Conservation (phyloP, 306 rosid genomes). For the Malus asiatica region DNA sequence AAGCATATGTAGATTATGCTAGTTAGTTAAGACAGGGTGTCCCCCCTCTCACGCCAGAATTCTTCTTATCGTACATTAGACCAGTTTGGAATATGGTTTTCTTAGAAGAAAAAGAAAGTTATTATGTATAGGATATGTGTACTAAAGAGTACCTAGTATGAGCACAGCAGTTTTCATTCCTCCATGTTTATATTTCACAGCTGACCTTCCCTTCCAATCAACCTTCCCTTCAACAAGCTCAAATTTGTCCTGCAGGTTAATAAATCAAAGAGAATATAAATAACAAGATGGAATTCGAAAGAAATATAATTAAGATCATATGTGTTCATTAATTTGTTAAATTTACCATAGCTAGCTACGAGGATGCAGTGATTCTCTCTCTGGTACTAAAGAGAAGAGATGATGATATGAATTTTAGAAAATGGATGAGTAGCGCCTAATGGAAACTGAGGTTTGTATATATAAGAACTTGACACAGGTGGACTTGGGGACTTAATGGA, state of each 20-base stretch:
- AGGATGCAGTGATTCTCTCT: background rate
- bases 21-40: no score
- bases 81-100: background rate
- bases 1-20: no score
- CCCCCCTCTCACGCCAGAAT: no score
- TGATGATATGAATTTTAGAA: background rate
- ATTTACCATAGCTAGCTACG: conserved; percentile 34
- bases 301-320: no score
- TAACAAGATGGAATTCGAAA: background rate
- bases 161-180: conserved; percentile 45
- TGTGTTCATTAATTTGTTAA: background rate
- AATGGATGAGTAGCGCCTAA: conserved; percentile 1
- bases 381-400: background rate
- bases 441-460: conserved; percentile 8
- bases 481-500: background rate
- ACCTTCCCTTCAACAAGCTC: conserved; percentile 65
- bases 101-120: background rate
- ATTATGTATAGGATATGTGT: background rate
- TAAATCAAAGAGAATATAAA: background rate
- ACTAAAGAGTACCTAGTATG: conserved; percentile 38
- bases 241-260: conserved; percentile 37
- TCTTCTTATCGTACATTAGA: no score
- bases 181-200: conserved; percentile 61
- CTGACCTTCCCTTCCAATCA: conserved; percentile 92
- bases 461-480: conserved; percentile 7